phyloP scores from a whole-genome alignment of 2,329 filamentous ascomycete genomes.

The Stagonosporopsis chrysanthemi region DNA sequence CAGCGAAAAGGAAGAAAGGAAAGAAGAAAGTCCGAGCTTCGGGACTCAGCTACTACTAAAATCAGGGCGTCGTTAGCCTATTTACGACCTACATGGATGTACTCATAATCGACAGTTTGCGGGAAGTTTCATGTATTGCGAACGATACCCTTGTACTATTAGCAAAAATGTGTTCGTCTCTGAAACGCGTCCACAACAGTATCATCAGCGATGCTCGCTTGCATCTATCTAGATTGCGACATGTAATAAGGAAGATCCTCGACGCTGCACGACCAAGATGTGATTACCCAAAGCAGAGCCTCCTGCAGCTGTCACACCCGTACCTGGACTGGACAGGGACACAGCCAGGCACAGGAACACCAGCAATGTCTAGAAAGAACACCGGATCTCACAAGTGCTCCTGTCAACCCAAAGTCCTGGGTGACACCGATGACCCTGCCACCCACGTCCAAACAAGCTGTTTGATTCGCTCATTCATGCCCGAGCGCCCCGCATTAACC shows the following conservation, averaged over 20 bases:
- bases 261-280: slow-evolving; percentile 10
- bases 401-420: slow-evolving; percentile 65
- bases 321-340: slow-evolving; percentile 16
- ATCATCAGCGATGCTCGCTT: neutral
- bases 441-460: slow-evolving; percentile 60
- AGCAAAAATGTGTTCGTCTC: neutral
- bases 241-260: neutral
- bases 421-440: slow-evolving; percentile 12
- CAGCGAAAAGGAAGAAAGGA: slow-evolving; percentile 29
- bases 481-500: slow-evolving; percentile 14
- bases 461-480: slow-evolving; percentile 12
- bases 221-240: neutral
- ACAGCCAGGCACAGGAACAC: slow-evolving; percentile 13
- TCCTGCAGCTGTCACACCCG: slow-evolving; percentile 23
- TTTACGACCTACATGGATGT: neutral
- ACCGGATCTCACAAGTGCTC: slow-evolving; percentile 41
- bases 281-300: slow-evolving; percentile 15
- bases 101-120: neutral
- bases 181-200: neutral
- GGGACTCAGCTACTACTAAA: slow-evolving; percentile 41
- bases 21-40: slow-evolving; percentile 38
- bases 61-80: neutral
- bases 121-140: slow-evolving; percentile 3
- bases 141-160: slow-evolving; percentile 17
- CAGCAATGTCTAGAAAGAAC: slow-evolving; percentile 26